Evolutionary conservation across 2,329 filamentous ascomycete genomes (phyloP), one percentile per base, ranked within the genome.

Genomic region (Geosmithia morbida): DNA sequence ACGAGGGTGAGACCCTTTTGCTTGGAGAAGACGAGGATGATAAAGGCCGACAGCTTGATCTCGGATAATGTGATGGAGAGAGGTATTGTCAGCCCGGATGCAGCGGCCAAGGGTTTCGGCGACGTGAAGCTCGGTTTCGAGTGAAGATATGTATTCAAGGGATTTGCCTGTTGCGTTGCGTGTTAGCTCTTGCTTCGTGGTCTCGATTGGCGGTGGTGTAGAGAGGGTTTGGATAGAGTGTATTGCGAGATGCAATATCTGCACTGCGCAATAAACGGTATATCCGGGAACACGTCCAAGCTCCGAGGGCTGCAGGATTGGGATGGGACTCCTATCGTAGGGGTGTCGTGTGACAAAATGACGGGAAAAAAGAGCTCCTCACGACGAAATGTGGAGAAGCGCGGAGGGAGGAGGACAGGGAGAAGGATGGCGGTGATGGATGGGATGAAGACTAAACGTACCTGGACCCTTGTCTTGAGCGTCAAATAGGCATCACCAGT

Each of bases 1-100:
- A 98, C 92, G 44, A 98, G 74, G 1, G 92, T 98, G 49, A 98
- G 75, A 18, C 92, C 92, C 62, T 98, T 98, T 67, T 95, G 88
- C 61, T 88, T 90, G 2, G 90, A 97, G 62, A 98, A 98, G 51
- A 98, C 92, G 45, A 98, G 66, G 49, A 98, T 96, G 55, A 98
- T 94, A 63, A 98, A 97, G 11, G 90, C 92, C 3, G 89, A 96
- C 46, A 98, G 71, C 59, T 94, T 87, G 61, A 98, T 94, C 55
- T 97, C 87, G 44, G 92, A 97, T 46, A 98, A 65, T 1, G 92
- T 97, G 55, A 98, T 96, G 60, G 94, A 90, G 42, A 98, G 71
- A n/a, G 92, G 92, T 57, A 98, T 98, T 2, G 92, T 98, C 54
- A 98, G 73, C 33, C 90, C 87, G 41, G 88, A 90, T 48, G 87